Conservation (phyloP, 805 yeast genomes). For the Starmerella kuoi region DNA sequence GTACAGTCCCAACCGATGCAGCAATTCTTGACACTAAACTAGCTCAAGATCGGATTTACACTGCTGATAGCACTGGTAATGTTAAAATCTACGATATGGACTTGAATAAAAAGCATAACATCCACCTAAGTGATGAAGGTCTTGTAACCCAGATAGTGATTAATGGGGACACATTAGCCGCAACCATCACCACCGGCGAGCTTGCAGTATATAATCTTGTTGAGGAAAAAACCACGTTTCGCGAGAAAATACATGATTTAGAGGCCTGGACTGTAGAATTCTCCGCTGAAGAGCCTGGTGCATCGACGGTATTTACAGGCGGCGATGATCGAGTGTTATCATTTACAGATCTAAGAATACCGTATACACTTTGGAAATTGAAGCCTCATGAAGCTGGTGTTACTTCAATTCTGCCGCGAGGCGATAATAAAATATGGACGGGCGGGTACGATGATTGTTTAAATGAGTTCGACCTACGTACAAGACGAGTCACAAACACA, state of each 20-base stretch:
- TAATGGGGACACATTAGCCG: conserved; percentile 31
- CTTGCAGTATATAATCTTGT: conserved; percentile 33
- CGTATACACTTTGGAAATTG: conserved; percentile 23
- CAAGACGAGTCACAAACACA: conserved; percentile 33
- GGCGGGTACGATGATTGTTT: conserved; percentile 87
- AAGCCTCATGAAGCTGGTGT: conserved; percentile 85
- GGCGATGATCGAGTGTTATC: conserved; percentile 77
- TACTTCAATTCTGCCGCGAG: conserved; percentile 57
- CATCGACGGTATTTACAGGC: conserved; percentile 51
- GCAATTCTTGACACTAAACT: conserved; percentile 69
- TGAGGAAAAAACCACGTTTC: conserved; percentile 3
- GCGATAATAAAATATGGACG: conserved; percentile 45
- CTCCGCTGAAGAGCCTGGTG: conserved; percentile 25
- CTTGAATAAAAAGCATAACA: conserved; percentile 24
- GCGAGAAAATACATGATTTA: conserved; percentile 41
- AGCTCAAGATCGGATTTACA: conserved; percentile 27
- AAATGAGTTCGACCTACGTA: conserved; percentile 56
- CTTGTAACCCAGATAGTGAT: conserved; percentile 41
- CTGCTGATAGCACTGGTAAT: conserved; percentile 76
- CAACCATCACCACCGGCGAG: conserved; percentile 61
- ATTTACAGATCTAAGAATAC: conserved; percentile 54
- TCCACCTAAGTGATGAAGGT: conserved; percentile 40
- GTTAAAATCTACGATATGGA: conserved; percentile 48
- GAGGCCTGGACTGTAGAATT: conserved; percentile 86
- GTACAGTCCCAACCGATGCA: conserved; percentile 23